These are phyloP conservation scores for Prunus armeniaca DNA, from an alignment of 306 rosid genomes.

Conservation along the genomic window DNA sequence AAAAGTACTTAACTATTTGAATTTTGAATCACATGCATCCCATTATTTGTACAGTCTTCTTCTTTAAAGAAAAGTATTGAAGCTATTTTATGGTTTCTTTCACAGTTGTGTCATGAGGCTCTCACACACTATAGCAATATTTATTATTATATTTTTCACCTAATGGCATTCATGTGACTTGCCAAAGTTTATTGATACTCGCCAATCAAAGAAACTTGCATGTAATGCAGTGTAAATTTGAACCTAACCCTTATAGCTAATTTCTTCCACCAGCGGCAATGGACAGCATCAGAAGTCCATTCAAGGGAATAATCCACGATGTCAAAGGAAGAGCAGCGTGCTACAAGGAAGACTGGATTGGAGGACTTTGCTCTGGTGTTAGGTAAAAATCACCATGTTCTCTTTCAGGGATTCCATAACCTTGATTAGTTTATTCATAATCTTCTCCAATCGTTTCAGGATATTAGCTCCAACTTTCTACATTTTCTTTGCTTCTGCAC, in stretches of 20 bases:
- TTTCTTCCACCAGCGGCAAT: slow-evolving; percentile 23
- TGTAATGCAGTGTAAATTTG: neutral
- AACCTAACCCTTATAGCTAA: neutral
- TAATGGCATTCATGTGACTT: neutral
- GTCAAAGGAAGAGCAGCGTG: slow-evolving; percentile 67
- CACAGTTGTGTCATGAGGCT: neutral
- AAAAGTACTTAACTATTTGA: neutral
- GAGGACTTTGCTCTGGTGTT: slow-evolving; percentile 50
- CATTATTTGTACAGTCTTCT: neutral
- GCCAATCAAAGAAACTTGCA: neutral
- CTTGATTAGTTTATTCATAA: neutral
- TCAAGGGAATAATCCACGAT: slow-evolving; percentile 62
- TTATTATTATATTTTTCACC: neutral
- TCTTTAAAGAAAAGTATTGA: neutral
- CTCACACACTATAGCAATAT: too few species aligned
- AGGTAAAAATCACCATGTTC: slow-evolving; percentile 37
- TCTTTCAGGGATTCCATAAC: neutral
- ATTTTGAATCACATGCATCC: slow-evolving; percentile 18
- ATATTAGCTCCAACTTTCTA: slow-evolving; percentile 87
- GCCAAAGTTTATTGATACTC: neutral
- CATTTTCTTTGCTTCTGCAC: slow-evolving; percentile 89
- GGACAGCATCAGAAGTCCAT: slow-evolving; percentile 43
- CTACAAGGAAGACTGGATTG: slow-evolving; percentile 74
- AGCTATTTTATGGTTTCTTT: slow-evolving; percentile 9
- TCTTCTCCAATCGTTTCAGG: slow-evolving; percentile 32